These are phyloP conservation scores for Ganoderma resinaceum DNA, from an alignment of 1,284 basidiomycete genomes.

Conservation along the genomic window DNA sequence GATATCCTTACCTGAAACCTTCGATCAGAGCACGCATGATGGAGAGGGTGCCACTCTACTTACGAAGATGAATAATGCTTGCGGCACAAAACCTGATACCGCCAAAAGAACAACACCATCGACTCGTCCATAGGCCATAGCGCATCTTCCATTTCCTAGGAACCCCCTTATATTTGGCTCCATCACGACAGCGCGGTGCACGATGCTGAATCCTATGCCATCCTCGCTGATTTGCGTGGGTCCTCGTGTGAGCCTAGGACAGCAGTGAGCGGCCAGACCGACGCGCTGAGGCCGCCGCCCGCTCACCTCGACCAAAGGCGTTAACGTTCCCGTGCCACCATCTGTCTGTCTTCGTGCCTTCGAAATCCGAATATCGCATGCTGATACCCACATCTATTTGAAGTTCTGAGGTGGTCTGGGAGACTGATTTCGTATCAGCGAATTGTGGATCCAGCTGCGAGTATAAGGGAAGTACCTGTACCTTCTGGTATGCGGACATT, in stretches of 20 bases:
- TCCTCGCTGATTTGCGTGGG: conserved; percentile 4
- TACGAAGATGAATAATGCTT: not conserved
- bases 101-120: not conserved
- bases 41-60: not conserved
- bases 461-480: not conserved
- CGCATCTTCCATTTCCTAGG: not conserved
- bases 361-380: not conserved
- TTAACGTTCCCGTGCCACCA: not conserved
- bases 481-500: not conserved
- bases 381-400: not conserved
- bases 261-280: not conserved
- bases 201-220: not conserved
- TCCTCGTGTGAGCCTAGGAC: conserved; percentile 1
- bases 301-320: not conserved
- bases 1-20: not conserved
- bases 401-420: not conserved
- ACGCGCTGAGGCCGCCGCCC: not conserved
- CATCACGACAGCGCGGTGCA: not conserved
- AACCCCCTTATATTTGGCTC: not conserved
- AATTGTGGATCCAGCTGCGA: not conserved
- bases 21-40: not conserved
- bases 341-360: not conserved
- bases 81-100: not conserved
- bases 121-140: not conserved
- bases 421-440: not conserved